These are phyloP conservation scores for Botrytis paeoniae DNA, from an alignment of 2,329 filamentous ascomycete genomes.

Conservation along the genomic window DNA sequence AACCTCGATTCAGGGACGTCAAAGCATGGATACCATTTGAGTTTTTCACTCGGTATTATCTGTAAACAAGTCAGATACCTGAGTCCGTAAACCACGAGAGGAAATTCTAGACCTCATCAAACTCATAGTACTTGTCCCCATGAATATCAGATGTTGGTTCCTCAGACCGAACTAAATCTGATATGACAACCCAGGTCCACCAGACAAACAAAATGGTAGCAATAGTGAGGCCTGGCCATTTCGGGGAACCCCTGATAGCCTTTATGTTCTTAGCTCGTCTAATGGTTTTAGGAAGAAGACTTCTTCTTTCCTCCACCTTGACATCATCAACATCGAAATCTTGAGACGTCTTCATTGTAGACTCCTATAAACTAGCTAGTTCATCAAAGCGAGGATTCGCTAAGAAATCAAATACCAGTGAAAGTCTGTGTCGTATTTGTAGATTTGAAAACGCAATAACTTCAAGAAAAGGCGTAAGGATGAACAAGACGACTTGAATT, in stretches of 20 bases:
- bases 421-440: not conserved
- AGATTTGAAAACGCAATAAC: not conserved
- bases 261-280: not conserved
- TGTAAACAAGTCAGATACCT: constrained; percentile 24
- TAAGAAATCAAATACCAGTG: not conserved
- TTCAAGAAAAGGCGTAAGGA: not conserved
- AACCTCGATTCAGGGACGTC: constrained; percentile 24
- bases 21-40: constrained; percentile 46
- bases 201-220: constrained; percentile 18
- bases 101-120: not conserved
- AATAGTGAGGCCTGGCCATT: constrained; percentile 16
- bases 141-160: not conserved
- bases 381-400: not conserved
- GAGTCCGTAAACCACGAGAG: not conserved
- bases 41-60: constrained; percentile 46
- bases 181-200: constrained; percentile 18
- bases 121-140: constrained; percentile 9
- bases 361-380: not conserved
- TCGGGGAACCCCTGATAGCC: not conserved
- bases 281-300: constrained; percentile 15
- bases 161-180: not conserved
- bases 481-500: not conserved
- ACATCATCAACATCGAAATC: constrained; percentile 15
- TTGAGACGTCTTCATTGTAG: constrained; percentile 8
- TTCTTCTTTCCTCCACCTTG: constrained; percentile 11